Percentiles rank a stretch among this genome's conserved stretches.
phyloP scores from a whole-genome alignment of 495 filamentous ascomycete species.

The Xylaria castorea region DNA sequence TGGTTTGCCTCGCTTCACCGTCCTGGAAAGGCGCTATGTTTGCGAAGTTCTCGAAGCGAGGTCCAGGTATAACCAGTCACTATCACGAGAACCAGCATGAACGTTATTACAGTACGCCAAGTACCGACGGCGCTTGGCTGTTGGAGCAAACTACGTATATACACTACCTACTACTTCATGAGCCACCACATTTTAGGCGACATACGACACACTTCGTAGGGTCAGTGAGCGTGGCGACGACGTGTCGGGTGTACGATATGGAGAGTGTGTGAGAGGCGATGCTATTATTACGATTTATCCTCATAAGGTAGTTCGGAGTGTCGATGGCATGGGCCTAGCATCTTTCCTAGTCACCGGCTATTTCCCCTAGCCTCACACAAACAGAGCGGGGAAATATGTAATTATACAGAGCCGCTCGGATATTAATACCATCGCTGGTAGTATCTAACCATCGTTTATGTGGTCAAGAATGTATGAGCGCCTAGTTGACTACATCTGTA shows the following conservation, averaged over 20 bases:
- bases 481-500: neutral
- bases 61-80: neutral
- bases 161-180: neutral
- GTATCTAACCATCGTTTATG: neutral
- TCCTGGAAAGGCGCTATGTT: neutral
- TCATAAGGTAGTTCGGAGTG: conserved; percentile 37
- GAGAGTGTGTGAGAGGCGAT: neutral
- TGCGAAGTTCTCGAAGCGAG: conserved; percentile 12
- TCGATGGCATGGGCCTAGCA: conserved; percentile 26
- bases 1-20: neutral
- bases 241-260: neutral
- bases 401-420: neutral
- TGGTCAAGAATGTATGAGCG: neutral
- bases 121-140: neutral
- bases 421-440: neutral
- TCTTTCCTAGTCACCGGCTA: conserved; percentile 32
- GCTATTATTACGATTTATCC: conserved; percentile 19
- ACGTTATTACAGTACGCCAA: neutral
- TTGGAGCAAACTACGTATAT: conserved; percentile 17
- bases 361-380: conserved; percentile 25
- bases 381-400: neutral
- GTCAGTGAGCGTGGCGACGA: neutral
- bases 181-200: neutral
- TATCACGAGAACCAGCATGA: neutral
- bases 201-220: neutral